phyloP scores from a whole-genome alignment of 2,329 filamentous ascomycete genomes.

The Diaporthe amygdali region DNA sequence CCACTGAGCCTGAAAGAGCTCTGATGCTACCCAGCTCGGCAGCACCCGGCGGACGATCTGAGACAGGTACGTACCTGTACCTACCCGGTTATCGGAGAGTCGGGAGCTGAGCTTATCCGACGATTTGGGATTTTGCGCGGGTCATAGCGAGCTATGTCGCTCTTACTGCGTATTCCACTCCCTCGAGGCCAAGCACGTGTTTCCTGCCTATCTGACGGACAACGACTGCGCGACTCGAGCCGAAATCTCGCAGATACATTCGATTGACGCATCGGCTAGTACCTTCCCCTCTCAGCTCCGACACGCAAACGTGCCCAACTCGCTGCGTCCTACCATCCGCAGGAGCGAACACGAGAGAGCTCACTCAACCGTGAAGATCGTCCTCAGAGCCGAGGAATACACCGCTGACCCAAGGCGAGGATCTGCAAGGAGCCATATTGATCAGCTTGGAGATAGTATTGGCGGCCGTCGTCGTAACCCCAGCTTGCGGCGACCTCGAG shows the following conservation, averaged over 20 bases:
- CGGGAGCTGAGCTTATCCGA: conserved; percentile 18
- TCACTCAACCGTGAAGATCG: not conserved
- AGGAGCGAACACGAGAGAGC: not conserved
- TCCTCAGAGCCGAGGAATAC: not conserved
- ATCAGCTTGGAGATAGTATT: not conserved
- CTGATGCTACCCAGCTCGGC: conserved; percentile 15
- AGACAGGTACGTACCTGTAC: not conserved
- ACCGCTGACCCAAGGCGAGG: not conserved
- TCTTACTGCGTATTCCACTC: not conserved
- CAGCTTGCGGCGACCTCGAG: not conserved
- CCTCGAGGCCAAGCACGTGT: not conserved
- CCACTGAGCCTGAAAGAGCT: not conserved
- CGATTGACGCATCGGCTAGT: not conserved
- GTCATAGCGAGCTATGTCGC: not conserved
- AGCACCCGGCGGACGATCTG: conserved; percentile 12
- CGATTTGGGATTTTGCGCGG: conserved; percentile 14
- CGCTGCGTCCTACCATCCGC: not conserved
- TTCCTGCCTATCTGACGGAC: not conserved
- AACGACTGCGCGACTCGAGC: not conserved
- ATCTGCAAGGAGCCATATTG: not conserved
- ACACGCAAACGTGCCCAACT: not conserved
- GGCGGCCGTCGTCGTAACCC: not conserved
- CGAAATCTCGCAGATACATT: not conserved
- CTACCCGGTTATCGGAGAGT: not conserved
- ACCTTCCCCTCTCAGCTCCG: not conserved